These are phyloP conservation scores for Juncus effusus DNA, from an alignment of 176 grass and related monocot species.

Conservation along the genomic window DNA sequence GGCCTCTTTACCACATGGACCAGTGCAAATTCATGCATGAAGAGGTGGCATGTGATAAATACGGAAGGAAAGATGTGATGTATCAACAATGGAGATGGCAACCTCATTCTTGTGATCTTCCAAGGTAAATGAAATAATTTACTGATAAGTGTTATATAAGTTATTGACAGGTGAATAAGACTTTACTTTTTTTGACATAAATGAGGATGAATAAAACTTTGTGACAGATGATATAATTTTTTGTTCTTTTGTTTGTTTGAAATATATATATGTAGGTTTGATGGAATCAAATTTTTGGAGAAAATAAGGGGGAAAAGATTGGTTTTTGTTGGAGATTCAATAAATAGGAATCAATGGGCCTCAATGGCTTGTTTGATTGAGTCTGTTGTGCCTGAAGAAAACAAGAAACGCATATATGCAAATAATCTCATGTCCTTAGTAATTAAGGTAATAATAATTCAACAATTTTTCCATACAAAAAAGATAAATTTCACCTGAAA, in stretches of 20 bases:
- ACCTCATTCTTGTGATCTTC: slow-evolving; percentile 59
- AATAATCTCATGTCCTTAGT: no score
- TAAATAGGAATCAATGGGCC: slow-evolving; percentile 85
- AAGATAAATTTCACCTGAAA: no score
- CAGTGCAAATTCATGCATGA: slow-evolving; percentile 49
- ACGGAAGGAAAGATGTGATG: slow-evolving; percentile 52
- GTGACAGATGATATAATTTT: background rate
- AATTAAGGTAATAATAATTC: background rate
- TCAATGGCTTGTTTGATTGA: slow-evolving; percentile 79
- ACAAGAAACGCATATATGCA: slow-evolving; percentile 26
- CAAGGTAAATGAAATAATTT: slow-evolving; percentile 30
- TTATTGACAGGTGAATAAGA: no score
- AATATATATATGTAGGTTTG: slow-evolving; percentile 41
- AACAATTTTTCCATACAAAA: background rate
- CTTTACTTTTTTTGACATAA: no score
- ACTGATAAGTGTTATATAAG: no score
- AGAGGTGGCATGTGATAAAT: slow-evolving; percentile 61
- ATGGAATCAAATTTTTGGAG: slow-evolving; percentile 42
- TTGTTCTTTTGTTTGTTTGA: background rate
- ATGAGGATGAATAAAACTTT: no score
- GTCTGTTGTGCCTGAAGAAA: slow-evolving; percentile 32
- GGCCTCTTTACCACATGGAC: slow-evolving; percentile 48
- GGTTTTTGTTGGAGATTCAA: slow-evolving; percentile 72
- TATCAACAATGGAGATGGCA: slow-evolving; percentile 91
- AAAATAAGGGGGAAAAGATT: slow-evolving; percentile 54